phyloP scores from a whole-genome alignment of 1,284 basidiomycete genomes.

The Rhodotorula sp. region DNA sequence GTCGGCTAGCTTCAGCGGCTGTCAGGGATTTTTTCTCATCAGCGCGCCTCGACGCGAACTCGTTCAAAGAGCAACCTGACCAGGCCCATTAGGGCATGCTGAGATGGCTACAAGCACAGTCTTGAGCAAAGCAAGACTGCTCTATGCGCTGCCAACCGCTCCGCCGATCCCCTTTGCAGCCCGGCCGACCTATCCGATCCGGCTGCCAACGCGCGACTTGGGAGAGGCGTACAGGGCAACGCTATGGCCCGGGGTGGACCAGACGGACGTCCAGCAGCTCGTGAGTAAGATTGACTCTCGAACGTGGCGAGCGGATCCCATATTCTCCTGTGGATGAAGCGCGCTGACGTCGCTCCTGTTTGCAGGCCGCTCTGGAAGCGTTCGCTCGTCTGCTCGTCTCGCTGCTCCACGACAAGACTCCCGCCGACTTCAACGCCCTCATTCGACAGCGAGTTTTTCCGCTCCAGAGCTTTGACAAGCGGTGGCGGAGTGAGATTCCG shows the following conservation, averaged over 20 bases:
- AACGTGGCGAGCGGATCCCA: not conserved
- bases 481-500: constrained; percentile 23
- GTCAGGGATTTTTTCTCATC: not conserved
- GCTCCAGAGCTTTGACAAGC: constrained; percentile 37
- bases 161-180: constrained; percentile 29
- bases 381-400: constrained; percentile 32
- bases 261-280: constrained; percentile 3
- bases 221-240: constrained; percentile 24
- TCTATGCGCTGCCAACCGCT: constrained; percentile 22
- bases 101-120: constrained; percentile 1
- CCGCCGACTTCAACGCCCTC: constrained; percentile 11
- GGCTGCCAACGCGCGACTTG: constrained; percentile 24
- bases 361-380: constrained; percentile 23
- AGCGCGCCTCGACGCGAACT: constrained; percentile 1
- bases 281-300: not conserved
- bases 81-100: too few relatives aligned
- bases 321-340: too few relatives aligned
- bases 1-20: not conserved
- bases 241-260: constrained; percentile 8
- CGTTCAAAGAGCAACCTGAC: not conserved
- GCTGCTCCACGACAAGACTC: constrained; percentile 9
- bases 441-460: constrained; percentile 26
- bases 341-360: too few relatives aligned
- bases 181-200: constrained; percentile 27
- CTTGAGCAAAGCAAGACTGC: constrained; percentile 5